Evolutionary conservation across 73 alveolate genomes (phyloP).

Genomic region (Paramecium biaurelia): DNA sequence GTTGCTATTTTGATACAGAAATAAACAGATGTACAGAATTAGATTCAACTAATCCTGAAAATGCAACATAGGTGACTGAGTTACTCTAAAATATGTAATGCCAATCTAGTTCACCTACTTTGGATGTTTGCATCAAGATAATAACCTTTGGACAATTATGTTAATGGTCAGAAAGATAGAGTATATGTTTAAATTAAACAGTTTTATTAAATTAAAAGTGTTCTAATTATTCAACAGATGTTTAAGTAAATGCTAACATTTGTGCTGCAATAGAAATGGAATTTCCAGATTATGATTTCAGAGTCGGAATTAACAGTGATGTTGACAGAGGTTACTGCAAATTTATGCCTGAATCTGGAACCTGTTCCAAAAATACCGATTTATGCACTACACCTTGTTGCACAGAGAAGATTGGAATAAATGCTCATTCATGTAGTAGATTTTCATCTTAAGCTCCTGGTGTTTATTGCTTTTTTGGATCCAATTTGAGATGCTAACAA

Average conservation of each 20-base stretch:
- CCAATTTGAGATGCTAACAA: neutral
- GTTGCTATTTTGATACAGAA: neutral
- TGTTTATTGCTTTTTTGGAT: neutral
- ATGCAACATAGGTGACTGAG: neutral
- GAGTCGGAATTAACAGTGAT: neutral
- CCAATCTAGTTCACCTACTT: neutral
- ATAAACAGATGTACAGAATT: neutral
- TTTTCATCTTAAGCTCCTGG: neutral
- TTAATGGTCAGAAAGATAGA: neutral
- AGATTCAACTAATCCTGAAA: neutral
- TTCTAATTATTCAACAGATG: neutral
- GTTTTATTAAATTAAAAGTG: neutral
- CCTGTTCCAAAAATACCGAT: neutral
- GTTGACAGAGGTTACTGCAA: neutral
- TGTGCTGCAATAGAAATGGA: conserved; percentile 39
- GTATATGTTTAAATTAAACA: neutral
- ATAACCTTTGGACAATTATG: neutral
- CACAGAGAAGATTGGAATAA: neutral
- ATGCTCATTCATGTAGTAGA: conserved; percentile 24
- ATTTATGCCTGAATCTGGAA: neutral
- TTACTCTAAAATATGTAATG: neutral
- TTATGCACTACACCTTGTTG: conserved; percentile 16
- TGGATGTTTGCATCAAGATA: neutral
- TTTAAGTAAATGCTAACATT: neutral
- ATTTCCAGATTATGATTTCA: neutral